phyloP scores from a whole-genome alignment of 129 eudicot genomes.

The Helichrysum umbraculigerum region DNA sequence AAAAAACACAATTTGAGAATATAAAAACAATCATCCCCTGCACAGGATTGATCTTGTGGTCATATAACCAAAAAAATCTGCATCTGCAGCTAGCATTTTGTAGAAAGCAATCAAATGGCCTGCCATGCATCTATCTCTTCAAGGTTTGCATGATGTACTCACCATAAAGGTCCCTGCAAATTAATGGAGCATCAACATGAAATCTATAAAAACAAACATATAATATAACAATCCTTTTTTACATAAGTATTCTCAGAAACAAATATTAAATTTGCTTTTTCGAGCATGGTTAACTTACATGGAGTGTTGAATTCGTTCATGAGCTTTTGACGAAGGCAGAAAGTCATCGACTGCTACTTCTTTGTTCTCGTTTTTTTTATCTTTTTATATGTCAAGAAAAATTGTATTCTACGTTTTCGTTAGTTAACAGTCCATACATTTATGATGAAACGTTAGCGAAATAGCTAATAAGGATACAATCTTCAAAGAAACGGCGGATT shows the following conservation, averaged over 20 bases:
- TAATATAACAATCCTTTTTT: too few relatives aligned
- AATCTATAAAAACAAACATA: background rate
- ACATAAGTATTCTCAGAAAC: background rate
- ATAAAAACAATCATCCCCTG: background rate
- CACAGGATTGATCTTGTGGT: slow-evolving; percentile 18
- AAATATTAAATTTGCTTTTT: background rate
- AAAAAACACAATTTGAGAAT: background rate
- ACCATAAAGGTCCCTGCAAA: slow-evolving; percentile 84
- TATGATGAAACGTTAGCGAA: background rate
- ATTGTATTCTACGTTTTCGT: background rate
- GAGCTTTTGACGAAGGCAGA: slow-evolving; percentile 66
- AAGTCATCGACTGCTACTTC: slow-evolving; percentile 87
- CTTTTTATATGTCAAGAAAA: slow-evolving; percentile 43
- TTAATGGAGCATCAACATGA: slow-evolving; percentile 14
- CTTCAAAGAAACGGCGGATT: slow-evolving; percentile 94
- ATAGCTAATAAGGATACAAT: slow-evolving; percentile 56
- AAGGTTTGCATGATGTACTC: slow-evolving; percentile 77
- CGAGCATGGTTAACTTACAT: slow-evolving; percentile 51
- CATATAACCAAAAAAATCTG: background rate
- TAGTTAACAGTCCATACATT: background rate
- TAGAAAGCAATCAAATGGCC: background rate
- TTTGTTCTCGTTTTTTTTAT: slow-evolving; percentile 93
- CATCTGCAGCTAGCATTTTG: background rate
- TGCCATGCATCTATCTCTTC: slow-evolving; percentile 47
- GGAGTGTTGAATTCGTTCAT: slow-evolving; percentile 82